Base-by-base conservation (phyloP, 768 basidiomycete species). In the Amanita rubescens region DNA sequence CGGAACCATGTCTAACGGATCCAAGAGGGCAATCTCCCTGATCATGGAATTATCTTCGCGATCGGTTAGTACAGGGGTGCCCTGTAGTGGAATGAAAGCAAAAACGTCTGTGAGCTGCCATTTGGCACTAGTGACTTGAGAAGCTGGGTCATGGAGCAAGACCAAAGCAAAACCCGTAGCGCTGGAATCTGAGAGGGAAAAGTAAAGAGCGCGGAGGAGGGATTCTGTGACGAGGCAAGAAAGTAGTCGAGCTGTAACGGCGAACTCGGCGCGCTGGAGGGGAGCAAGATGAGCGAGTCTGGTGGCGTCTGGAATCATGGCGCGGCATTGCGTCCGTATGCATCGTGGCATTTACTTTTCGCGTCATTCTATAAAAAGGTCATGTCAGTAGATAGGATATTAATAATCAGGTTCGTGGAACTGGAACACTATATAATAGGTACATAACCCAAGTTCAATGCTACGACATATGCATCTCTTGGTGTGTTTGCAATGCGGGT, bases 221-320 rank as follows among this genome's bases (percentile, higher is more conserved):
- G 79, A 79, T 63, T 81, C 80, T 1, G 80, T 79, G 50, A 81
- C 78, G 6, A 82, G 71, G 58, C 78, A 80, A 27, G 79, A 80
- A n/a, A 81, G 57, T 3, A 82, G 61, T 24, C 81, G 76, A 12
- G 77, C 68, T 22, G 71, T 65, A 33, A 74, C 74, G 9, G 76
- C 75, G 58, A 80, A 79, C 19, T 69, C 63, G 34, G 79, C 79
- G 24, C 71, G 70, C 62, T 74, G 69, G 32, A 58, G 59, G 34
- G 76, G 69, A 44, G 60, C 46, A 33, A 71, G 64, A 44, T 55
- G 58, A 32, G 67, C 65, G 25, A 70, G 60, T 56, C 62, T 54
- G 43, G 54, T 53, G 20, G 65, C 60, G 17, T 63, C 54, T 44
- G 60, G 61, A 14, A 63, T 63, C 69, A 70, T 70, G 3, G 53